phyloP scores from a whole-genome alignment of 306 rosid species.

The Citrullus amarus region DNA sequence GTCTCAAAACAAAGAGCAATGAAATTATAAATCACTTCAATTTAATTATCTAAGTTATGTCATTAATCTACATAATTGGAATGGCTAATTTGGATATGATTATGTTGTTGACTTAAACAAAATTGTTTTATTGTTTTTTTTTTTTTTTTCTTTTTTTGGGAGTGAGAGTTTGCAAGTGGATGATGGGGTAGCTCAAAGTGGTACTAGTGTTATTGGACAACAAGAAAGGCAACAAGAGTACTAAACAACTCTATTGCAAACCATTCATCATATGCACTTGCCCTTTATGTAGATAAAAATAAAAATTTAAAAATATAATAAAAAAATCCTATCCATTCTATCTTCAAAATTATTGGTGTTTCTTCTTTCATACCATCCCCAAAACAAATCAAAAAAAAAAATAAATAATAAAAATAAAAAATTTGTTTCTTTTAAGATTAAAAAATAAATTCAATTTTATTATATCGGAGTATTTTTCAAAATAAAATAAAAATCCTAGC shows the following conservation, averaged over 20 bases:
- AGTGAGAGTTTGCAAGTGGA: background rate
- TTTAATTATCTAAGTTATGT: background rate
- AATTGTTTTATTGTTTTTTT: background rate
- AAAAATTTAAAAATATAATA: too few species aligned
- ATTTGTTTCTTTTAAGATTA: background rate
- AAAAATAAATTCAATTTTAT: background rate
- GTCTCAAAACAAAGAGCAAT: background rate
- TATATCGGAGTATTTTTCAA: background rate
- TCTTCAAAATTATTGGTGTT: conserved; percentile 3
- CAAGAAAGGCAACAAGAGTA: background rate
- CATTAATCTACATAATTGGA: background rate
- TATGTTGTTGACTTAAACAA: conserved; percentile 1
- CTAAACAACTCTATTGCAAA: background rate
- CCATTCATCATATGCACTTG: conserved; percentile 4
- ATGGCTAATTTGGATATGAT: conserved; percentile 2
- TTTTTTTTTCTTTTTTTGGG: background rate
- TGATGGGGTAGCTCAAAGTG: background rate
- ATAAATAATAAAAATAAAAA: too few species aligned
- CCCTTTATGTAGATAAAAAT: background rate
- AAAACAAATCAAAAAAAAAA: background rate
- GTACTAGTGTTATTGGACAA: background rate
- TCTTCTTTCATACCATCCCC: background rate
- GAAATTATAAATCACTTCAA: background rate
- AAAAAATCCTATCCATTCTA: background rate
- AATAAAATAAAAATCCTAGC: too few species aligned